These are phyloP conservation scores for Zoysia japonica DNA, from an alignment of 176 grass and related monocot genomes.

Conservation along the genomic window DNA sequence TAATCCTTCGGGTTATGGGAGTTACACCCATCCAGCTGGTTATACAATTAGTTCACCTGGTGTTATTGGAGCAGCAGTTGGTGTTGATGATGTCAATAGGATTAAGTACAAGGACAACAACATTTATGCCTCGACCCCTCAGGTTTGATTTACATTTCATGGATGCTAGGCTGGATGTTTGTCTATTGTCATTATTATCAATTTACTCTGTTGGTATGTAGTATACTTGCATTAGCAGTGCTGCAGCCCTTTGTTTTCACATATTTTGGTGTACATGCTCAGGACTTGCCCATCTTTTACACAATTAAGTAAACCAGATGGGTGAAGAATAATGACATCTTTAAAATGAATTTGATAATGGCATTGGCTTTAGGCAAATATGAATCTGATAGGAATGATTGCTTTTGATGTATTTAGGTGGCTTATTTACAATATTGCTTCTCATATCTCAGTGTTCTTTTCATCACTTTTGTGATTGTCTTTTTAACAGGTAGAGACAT, in stretches of 20 bases:
- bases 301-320: background rate
- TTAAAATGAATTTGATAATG: background rate
- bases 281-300: background rate
- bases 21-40: slow-evolving; percentile 68
- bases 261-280: background rate
- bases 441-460: background rate
- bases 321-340: background rate
- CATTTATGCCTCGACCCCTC: slow-evolving; percentile 62
- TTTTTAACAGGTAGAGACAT: slow-evolving; percentile 59
- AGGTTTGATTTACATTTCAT: slow-evolving; percentile 49
- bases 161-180: background rate
- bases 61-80: slow-evolving; percentile 64
- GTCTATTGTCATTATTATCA: background rate
- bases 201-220: background rate
- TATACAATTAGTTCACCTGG: slow-evolving; percentile 66
- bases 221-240: background rate
- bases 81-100: slow-evolving; percentile 65
- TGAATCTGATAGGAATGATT: background rate
- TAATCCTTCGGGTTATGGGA: slow-evolving; percentile 72
- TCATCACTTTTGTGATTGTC: slow-evolving; percentile 2
- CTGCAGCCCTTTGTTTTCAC: background rate
- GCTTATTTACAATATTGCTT: background rate
- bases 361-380: background rate
- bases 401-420: background rate
- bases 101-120: slow-evolving; percentile 79